phyloP scores from a whole-genome alignment of 805 yeast genomes.

The Candida tibetensis region DNA sequence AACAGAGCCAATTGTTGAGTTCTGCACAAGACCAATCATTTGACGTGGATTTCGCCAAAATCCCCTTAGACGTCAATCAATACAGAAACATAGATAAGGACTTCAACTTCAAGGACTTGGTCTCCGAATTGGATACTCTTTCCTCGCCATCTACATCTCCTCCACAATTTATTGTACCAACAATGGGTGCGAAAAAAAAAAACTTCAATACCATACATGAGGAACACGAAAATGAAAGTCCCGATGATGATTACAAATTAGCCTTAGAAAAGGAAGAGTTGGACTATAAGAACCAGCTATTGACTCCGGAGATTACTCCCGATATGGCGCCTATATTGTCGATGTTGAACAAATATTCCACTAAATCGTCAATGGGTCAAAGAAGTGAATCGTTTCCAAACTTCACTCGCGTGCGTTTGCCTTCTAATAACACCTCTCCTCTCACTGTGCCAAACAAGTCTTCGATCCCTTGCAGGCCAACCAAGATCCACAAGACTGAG shows the following conservation, averaged over 20 bases:
- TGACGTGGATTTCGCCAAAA: slow-evolving; percentile 47
- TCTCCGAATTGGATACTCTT: slow-evolving; percentile 5
- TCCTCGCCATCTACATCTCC: background rate
- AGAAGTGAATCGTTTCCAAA: slow-evolving; percentile 18
- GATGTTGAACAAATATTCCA: slow-evolving; percentile 23
- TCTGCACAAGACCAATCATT: slow-evolving; percentile 19
- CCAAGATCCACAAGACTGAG: background rate
- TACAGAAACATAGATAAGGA: slow-evolving; percentile 60
- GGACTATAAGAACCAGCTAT: slow-evolving; percentile 15
- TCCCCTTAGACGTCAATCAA: slow-evolving; percentile 56
- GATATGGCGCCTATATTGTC: slow-evolving; percentile 35
- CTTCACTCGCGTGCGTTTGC: slow-evolving; percentile 14
- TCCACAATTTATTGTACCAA: background rate
- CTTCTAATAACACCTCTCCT: slow-evolving; percentile 17
- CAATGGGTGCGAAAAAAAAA: background rate
- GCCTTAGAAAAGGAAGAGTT: background rate
- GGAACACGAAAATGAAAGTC: slow-evolving; percentile 2
- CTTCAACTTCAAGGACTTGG: slow-evolving; percentile 45
- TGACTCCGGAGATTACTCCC: slow-evolving; percentile 38
- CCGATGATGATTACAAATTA: background rate
- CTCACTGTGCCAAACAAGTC: slow-evolving; percentile 27
- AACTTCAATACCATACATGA: slow-evolving; percentile 11
- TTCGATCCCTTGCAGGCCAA: slow-evolving; percentile 4
- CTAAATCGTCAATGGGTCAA: slow-evolving; percentile 4
- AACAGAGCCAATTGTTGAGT: slow-evolving; percentile 46